phyloP scores from a whole-genome alignment of 371 early-diverging fungal species.

The Mortierella polycephala region DNA sequence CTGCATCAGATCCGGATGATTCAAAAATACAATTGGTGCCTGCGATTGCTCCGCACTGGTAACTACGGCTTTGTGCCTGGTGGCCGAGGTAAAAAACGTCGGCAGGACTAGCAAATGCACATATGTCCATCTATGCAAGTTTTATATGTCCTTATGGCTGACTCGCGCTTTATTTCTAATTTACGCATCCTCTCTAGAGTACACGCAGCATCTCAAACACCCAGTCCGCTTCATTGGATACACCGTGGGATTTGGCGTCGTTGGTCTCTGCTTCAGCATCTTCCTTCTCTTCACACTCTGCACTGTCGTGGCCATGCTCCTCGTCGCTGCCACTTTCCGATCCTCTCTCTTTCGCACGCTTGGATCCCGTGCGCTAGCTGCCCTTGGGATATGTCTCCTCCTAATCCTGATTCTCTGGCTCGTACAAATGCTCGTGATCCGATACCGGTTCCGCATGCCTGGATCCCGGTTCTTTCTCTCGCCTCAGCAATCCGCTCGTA shows the following conservation, averaged over 20 bases:
- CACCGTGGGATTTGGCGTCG: conserved; percentile 52
- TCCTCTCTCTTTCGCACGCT: conserved; percentile 45
- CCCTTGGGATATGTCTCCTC: conserved; percentile 40
- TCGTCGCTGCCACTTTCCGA: conserved; percentile 51
- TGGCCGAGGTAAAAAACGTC: conserved; percentile 46
- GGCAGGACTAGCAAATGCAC: too few species aligned
- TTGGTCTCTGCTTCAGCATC: conserved; percentile 49
- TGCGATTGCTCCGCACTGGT: conserved; percentile 38
- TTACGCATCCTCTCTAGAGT: conserved; percentile 21
- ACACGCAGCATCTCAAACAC: conserved; percentile 52
- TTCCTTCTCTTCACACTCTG: conserved; percentile 44
- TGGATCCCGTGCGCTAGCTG: conserved; percentile 36
- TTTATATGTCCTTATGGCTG: background rate
- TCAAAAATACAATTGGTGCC: conserved; percentile 54
- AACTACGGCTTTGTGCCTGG: conserved; percentile 54
- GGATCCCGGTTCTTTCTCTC: conserved; percentile 46
- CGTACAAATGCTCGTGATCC: conserved; percentile 55
- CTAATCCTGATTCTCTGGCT: conserved; percentile 50
- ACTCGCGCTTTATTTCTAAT: background rate
- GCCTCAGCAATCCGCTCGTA: conserved; percentile 29
- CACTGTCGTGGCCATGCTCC: conserved; percentile 47
- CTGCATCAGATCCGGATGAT: conserved; percentile 53
- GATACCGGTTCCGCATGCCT: conserved; percentile 49
- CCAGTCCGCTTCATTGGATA: conserved; percentile 52
- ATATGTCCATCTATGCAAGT: too few species aligned